Percentiles rank a stretch among this genome's conserved stretches.
Conservation (phyloP, 192 early-diverging fungal species). For the Phycomyces blakesleeanus region DNA sequence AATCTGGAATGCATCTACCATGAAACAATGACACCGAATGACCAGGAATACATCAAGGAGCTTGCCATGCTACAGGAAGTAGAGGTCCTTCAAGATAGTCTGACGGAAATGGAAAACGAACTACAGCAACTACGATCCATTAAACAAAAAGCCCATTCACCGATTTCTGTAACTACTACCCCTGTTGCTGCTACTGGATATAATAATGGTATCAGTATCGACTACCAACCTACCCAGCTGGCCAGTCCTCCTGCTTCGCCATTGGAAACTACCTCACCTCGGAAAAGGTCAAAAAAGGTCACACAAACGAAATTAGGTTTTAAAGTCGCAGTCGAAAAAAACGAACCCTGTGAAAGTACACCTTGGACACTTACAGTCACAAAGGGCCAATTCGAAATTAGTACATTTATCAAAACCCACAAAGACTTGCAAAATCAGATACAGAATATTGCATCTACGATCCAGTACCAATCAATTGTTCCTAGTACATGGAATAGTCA, state of each 20-base stretch:
- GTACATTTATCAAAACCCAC: conserved; percentile 3
- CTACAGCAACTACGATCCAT: not conserved
- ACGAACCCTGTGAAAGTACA: not conserved
- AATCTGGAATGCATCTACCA: conserved; percentile 6
- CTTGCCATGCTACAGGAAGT: conserved; percentile 1
- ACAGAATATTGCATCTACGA: conserved; percentile 5
- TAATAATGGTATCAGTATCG: too few species aligned
- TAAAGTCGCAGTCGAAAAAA: not conserved
- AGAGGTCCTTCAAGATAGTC: not conserved
- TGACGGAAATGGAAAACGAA: conserved; percentile 3
- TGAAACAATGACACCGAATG: not conserved
- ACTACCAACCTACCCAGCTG: too few species aligned
- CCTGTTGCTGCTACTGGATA: too few species aligned
- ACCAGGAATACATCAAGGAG: conserved; percentile 15
- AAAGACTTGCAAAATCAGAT: conserved; percentile 4
- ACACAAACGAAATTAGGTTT: not conserved
- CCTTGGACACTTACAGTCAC: conserved; percentile 8
- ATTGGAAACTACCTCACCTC: too few species aligned
- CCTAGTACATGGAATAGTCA: not conserved
- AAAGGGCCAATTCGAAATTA: conserved; percentile 1
- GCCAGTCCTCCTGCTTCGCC: too few species aligned
- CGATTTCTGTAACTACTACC: too few species aligned
- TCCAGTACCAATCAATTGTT: not conserved
- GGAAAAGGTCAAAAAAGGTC: not conserved
- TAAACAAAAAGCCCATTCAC: too few species aligned